These are phyloP conservation scores for Colletotrichum viniferum DNA, from an alignment of 2,329 filamentous ascomycete genomes.

Conservation along the genomic window DNA sequence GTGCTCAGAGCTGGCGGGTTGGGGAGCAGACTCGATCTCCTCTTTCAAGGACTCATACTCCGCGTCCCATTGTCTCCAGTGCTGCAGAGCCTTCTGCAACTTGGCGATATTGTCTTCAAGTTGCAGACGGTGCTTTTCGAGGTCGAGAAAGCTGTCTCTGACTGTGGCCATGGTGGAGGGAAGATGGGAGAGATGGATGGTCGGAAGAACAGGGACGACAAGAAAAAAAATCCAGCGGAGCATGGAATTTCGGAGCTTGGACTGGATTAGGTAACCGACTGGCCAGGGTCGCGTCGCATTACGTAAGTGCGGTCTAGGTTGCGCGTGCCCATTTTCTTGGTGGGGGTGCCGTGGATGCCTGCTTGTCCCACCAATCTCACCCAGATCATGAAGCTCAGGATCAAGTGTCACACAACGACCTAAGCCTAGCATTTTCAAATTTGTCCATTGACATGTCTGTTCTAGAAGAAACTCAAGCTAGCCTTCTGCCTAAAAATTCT, in stretches of 20 bases:
- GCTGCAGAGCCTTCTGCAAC: constrained; percentile 75
- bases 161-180: constrained; percentile 39
- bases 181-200: not conserved
- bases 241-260: not conserved
- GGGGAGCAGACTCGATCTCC: constrained; percentile 67
- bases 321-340: not conserved
- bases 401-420: not conserved
- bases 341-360: not conserved
- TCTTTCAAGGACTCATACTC: constrained; percentile 92
- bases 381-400: not conserved
- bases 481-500: not conserved
- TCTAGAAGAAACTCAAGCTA: fast-evolving
- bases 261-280: constrained; percentile 2
- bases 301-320: not conserved
- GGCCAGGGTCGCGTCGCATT: not conserved
- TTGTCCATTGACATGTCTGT: not conserved
- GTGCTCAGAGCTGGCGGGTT: constrained; percentile 53
- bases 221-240: constrained; percentile 10
- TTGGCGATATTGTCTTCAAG: constrained; percentile 79
- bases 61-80: constrained; percentile 90
- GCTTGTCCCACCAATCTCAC: not conserved
- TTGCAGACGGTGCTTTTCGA: constrained; percentile 76
- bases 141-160: constrained; percentile 63
- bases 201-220: not conserved
- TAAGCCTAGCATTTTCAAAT: not conserved